Evolutionary conservation across 1,284 basidiomycete species (phyloP).

Genomic region (Austroboletus rostrupii): DNA sequence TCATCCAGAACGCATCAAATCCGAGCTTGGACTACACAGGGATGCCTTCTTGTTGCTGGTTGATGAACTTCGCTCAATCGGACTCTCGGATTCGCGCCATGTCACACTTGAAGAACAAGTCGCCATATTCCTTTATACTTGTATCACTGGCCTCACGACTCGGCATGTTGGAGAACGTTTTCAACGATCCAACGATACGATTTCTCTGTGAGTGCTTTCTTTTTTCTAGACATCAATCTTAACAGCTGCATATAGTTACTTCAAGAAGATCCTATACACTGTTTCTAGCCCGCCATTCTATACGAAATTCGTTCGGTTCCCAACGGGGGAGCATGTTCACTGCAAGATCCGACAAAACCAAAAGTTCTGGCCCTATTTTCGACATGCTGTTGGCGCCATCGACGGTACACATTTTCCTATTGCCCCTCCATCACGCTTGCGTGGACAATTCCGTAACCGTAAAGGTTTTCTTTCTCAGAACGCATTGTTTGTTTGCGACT

Average conservation of each 20-base stretch:
- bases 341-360: neutral
- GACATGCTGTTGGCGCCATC: neutral
- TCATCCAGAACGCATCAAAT: neutral
- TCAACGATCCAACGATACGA: slow-evolving; percentile 18
- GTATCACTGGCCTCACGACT: neutral
- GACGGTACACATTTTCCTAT: slow-evolving; percentile 8
- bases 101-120: slow-evolving; percentile 9
- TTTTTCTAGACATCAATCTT: neutral
- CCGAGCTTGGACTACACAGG: neutral
- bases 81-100: neutral
- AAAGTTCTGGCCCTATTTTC: neutral
- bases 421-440: neutral
- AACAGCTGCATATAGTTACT: slow-evolving; percentile 1
- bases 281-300: neutral
- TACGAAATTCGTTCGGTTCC: neutral
- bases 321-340: neutral
- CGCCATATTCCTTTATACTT: slow-evolving; percentile 18
- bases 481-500: neutral
- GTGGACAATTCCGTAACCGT: slow-evolving; percentile 1
- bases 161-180: slow-evolving; percentile 16
- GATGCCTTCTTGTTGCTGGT: neutral
- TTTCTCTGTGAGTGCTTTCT: slow-evolving; percentile 8
- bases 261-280: neutral
- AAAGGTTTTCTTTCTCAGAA: slow-evolving; percentile 20
- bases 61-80: neutral